Evolutionary conservation across 1,139 yeast genomes (phyloP).

Genomic region (Magnusiomyces fungicola): DNA sequence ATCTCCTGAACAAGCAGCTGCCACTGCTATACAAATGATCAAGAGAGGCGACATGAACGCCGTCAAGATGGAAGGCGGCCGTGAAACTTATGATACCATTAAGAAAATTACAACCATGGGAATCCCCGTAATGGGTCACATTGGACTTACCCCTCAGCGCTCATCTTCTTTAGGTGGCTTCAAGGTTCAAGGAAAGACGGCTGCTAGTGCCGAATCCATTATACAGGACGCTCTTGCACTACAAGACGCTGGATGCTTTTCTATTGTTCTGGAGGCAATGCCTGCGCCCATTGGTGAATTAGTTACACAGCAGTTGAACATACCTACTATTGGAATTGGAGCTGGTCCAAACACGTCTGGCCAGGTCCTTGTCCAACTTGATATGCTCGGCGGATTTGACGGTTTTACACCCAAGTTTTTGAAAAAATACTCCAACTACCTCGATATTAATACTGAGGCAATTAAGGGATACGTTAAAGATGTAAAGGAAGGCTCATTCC

Average conservation of each 20-base stretch:
- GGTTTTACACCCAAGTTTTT: slow-evolving; percentile 65
- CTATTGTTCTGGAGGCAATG: slow-evolving; percentile 75
- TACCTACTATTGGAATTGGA: slow-evolving; percentile 95
- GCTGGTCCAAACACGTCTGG: slow-evolving; percentile 84
- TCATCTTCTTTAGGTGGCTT: slow-evolving; percentile 78
- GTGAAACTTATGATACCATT: slow-evolving; percentile 45
- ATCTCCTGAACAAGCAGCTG: slow-evolving; percentile 56
- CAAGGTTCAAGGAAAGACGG: slow-evolving; percentile 69
- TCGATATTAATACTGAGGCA: slow-evolving; percentile 45
- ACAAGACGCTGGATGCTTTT: slow-evolving; percentile 71
- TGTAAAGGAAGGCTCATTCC: slow-evolving; percentile 50
- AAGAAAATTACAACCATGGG: slow-evolving; percentile 54
- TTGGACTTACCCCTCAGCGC: slow-evolving; percentile 88
- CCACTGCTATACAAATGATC: slow-evolving; percentile 54
- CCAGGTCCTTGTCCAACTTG: slow-evolving; percentile 85
- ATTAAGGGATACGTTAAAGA: slow-evolving; percentile 51
- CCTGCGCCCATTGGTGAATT: slow-evolving; percentile 66
- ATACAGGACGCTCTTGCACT: slow-evolving; percentile 61
- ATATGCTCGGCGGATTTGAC: slow-evolving; percentile 63
- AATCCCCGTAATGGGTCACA: slow-evolving; percentile 86
- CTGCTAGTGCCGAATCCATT: slow-evolving; percentile 50
- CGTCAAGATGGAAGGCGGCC: slow-evolving; percentile 83
- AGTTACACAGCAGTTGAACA: slow-evolving; percentile 49
- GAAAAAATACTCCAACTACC: slow-evolving; percentile 54
- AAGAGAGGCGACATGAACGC: slow-evolving; percentile 63